Evolutionary conservation across 2,329 filamentous ascomycete species (phyloP), one percentile per base, ranked within the genome.

Genomic region (Colletotrichum scovillei): DNA sequence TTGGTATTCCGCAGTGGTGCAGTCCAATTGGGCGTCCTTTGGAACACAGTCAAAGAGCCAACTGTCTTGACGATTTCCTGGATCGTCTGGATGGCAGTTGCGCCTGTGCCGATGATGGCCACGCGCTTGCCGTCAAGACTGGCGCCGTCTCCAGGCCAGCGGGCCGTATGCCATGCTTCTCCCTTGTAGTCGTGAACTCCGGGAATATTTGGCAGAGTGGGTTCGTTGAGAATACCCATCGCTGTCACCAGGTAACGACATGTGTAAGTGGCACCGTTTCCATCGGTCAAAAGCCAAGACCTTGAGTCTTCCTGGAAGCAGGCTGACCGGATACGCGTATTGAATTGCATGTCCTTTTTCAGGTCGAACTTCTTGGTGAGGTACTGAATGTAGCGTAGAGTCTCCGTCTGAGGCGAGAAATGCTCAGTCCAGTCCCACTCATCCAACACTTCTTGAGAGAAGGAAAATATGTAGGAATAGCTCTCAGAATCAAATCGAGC

Each of bases 41-140:
- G 88, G 75, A 90, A 84, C 14, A 91, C 87, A 71, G 85, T 88
- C 2, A 90, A 76, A 49, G 89, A 80, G 62, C 87, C 84, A 0
- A 86, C 84, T 67, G 82, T 86, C 59, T 85, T 81, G 1, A 84
- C 86, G 0, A 89, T 77, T 22, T 80, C 76, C 0, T 87, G 85
- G 0, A 88, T 76, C 1, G 80, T 82, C 74, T 87, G 85, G 5
- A 88, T 80, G 0, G 83, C 84, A 0, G 86, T 88, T 1, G 87
- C 85, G 0, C 86, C 87, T 0, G 86, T 88, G 26, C 87, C 87
- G 32, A 89, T 79, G 56, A 89, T 80, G 2, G 82, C 87, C 1
- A 89, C 85, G 5, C 79, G 78, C 78, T 86, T 86, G 16, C 81
- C 84, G 26, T 84, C 80, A 3, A 91, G 78, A 19, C 86, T 86